These are phyloP conservation scores for Syncephalastrum monosporum DNA, from an alignment of 371 early-diverging fungal genomes.

Conservation along the genomic window DNA sequence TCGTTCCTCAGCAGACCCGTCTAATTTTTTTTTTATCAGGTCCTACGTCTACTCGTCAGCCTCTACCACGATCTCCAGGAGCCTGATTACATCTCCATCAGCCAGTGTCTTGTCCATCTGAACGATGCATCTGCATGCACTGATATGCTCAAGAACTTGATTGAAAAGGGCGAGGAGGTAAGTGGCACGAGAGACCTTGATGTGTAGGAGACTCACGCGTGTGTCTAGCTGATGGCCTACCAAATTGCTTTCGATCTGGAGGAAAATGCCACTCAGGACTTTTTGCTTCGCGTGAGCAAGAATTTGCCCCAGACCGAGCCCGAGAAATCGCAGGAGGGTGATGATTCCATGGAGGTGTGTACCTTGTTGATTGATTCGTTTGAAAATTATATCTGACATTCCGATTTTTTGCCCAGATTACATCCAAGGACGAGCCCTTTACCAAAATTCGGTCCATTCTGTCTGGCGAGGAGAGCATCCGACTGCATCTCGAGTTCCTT, in stretches of 20 bases:
- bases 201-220: background rate
- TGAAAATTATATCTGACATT: background rate
- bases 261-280: conserved; percentile 93
- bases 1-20: background rate
- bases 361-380: background rate
- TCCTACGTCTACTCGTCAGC: conserved; percentile 80
- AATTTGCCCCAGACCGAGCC: conserved; percentile 50
- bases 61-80: conserved; percentile 75
- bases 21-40: conserved; percentile 25
- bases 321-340: conserved; percentile 19
- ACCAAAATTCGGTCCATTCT: conserved; percentile 76
- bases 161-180: conserved; percentile 58
- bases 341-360: conserved; percentile 49
- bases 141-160: conserved; percentile 67
- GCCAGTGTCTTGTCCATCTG: conserved; percentile 89
- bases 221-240: conserved; percentile 75
- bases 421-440: conserved; percentile 26
- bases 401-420: background rate
- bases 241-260: conserved; percentile 98
- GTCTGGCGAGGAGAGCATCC: conserved; percentile 85
- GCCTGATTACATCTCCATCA: conserved; percentile 90
- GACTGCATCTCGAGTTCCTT: conserved; percentile 91
- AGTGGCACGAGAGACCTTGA: background rate
- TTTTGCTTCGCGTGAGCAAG: conserved; percentile 71
- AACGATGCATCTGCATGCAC: conserved; percentile 77